Conservation (phyloP, 768 basidiomycete species). For the Tricholoma saponaceum region DNA sequence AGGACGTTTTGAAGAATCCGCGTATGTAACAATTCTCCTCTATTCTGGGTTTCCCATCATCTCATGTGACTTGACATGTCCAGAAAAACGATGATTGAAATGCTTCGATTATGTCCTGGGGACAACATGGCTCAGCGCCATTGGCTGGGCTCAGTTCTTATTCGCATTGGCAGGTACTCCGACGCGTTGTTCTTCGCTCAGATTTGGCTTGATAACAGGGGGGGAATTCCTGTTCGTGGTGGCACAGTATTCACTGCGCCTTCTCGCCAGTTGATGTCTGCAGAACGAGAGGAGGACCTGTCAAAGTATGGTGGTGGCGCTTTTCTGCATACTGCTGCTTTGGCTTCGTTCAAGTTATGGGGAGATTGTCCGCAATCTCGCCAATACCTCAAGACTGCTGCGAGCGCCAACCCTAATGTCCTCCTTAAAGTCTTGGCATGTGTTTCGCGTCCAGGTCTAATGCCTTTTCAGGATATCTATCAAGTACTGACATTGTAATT, state of each 20-base stretch:
- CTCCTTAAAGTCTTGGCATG: constrained; percentile 35
- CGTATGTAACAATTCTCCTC: constrained; percentile 23
- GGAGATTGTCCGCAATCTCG: constrained; percentile 35
- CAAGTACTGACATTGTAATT: background rate
- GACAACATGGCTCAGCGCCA: constrained; percentile 36
- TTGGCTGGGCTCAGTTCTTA: constrained; percentile 35
- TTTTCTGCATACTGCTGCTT: constrained; percentile 34
- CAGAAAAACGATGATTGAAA: constrained; percentile 34
- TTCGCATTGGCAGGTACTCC: constrained; percentile 26
- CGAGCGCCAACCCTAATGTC: constrained; percentile 27
- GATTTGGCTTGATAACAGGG: constrained; percentile 17
- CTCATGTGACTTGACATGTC: background rate
- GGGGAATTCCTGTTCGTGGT: constrained; percentile 15
- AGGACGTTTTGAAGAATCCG: constrained; percentile 27
- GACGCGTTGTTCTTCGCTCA: constrained; percentile 41
- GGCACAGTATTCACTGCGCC: constrained; percentile 26
- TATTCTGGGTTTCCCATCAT: background rate
- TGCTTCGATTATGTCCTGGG: constrained; percentile 38
- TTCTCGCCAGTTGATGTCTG: constrained; percentile 13
- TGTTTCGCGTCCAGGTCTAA: constrained; percentile 32
- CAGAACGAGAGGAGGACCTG: constrained; percentile 10
- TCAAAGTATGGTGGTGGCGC: constrained; percentile 8
- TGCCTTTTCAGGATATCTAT: background rate
- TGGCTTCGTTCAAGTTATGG: constrained; percentile 37
- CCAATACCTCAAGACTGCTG: constrained; percentile 36